Conservation (phyloP, 345 rosid species). For the Lumnitzera littorea region DNA sequence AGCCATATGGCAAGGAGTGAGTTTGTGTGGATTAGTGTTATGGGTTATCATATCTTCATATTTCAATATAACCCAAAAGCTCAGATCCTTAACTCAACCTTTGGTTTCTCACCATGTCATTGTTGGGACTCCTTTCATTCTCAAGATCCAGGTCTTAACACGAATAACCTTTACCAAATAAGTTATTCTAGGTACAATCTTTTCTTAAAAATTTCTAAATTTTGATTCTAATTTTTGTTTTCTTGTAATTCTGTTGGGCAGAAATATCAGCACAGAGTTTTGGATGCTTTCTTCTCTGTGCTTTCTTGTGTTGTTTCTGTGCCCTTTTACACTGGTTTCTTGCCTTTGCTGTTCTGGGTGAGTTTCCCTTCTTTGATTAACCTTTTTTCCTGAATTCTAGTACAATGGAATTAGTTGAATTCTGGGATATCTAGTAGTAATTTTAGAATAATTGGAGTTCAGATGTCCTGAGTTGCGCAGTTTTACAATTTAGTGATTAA, state of each 20-base stretch:
- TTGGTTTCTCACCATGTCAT: slow-evolving; percentile 54
- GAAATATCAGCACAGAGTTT: slow-evolving; percentile 49
- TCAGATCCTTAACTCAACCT: slow-evolving; percentile 71
- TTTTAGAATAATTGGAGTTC: background rate
- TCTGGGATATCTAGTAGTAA: background rate
- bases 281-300: slow-evolving; percentile 79
- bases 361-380: slow-evolving; percentile 7
- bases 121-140: slow-evolving; percentile 44
- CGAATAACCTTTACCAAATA: background rate
- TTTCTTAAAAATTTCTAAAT: slow-evolving; percentile 1
- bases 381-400: background rate
- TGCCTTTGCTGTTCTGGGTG: slow-evolving; percentile 99
- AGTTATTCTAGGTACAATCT: background rate
- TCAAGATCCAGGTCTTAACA: slow-evolving; percentile 69
- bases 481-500: background rate
- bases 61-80: slow-evolving; percentile 47
- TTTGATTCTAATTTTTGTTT: background rate
- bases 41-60: slow-evolving; percentile 75
- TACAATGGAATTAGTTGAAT: background rate
- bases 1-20: slow-evolving; percentile 62
- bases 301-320: slow-evolving; percentile 95
- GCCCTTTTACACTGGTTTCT: slow-evolving; percentile 92
- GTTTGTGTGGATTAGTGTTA: slow-evolving; percentile 49
- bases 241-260: slow-evolving; percentile 20
- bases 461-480: background rate